Evolutionary conservation across 208 protist genomes (phyloP).

Genomic region (Lotmaria passim): DNA sequence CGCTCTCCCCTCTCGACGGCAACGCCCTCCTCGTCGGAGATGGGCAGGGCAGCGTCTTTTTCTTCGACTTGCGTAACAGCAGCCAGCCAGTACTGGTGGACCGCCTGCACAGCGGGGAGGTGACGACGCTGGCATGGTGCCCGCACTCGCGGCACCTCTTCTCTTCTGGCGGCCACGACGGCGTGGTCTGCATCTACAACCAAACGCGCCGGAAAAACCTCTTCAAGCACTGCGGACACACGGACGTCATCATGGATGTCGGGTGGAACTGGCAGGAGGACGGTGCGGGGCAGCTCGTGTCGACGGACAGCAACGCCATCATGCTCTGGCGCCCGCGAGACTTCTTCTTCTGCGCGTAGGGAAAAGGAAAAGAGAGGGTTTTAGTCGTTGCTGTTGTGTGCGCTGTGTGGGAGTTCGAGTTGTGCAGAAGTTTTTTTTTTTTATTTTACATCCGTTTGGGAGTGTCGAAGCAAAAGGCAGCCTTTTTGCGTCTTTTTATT

Average conservation of each 20-base stretch:
- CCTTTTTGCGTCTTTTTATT: not conserved
- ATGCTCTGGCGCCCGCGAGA: slow-evolving; percentile 89
- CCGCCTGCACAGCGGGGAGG: slow-evolving; percentile 62
- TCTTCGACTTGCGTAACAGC: slow-evolving; percentile 77
- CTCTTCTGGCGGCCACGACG: slow-evolving; percentile 75
- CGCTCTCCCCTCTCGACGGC: slow-evolving; percentile 66
- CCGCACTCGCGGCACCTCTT: slow-evolving; percentile 86
- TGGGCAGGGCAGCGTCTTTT: slow-evolving; percentile 56
- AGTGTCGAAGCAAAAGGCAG: not conserved
- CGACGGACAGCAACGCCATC: slow-evolving; percentile 83
- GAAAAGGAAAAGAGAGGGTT: not conserved
- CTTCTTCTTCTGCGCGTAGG: slow-evolving; percentile 62
- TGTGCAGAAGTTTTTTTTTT: no score
- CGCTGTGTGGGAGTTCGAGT: not conserved
- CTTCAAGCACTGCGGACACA: slow-evolving; percentile 90
- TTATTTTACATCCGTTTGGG: no score
- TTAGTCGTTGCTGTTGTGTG: not conserved
- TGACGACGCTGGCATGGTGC: slow-evolving; percentile 82
- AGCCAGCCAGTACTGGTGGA: slow-evolving; percentile 46
- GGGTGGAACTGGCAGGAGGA: slow-evolving; percentile 90
- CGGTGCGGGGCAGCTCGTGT: slow-evolving; percentile 77
- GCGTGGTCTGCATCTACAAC: slow-evolving; percentile 77
- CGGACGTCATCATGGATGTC: slow-evolving; percentile 80
- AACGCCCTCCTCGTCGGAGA: slow-evolving; percentile 64
- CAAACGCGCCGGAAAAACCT: slow-evolving; percentile 51